Base-by-base conservation (phyloP, 1,284 basidiomycete species). In the Apiotrichum veenhuisii region DNA sequence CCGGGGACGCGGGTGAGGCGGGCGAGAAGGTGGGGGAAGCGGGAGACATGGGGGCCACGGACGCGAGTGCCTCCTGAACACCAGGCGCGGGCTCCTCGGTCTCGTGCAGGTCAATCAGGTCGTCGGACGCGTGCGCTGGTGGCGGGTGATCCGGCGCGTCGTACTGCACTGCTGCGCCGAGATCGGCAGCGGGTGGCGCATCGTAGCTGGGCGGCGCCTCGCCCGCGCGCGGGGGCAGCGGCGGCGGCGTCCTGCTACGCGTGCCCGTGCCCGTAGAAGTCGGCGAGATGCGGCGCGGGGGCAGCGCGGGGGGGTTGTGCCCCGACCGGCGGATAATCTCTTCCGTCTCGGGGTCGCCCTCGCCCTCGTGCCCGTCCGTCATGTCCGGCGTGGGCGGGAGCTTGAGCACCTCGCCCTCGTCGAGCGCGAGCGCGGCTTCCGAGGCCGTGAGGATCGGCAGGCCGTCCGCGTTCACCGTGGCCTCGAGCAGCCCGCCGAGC, bases 351-450 rank as follows among this genome's bases (percentile, higher is more conserved):
- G 69, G 68, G 50, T 75, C 73, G 22, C 51, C 57, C 48, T 74
- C 67, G 26, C 70, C 66, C 57, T 78, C 77, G 38, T 62, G 66
- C 38, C 68, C 69, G 25, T 67, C 68, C 1, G 76, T 70, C 63
- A 71, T 67, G 17, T 71, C 72, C 1, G 79, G 79, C 18, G 77
- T 79, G 5, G 79, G 79, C 4, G 79, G 79, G 0, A 81, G 64
- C 49, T 77, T 77, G 33, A 80, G 65, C 17, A 78, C 74, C 64
- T 80, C 79, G 33, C 75, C 77, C 10, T 75, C 72, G 10, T 70
- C 63, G 26, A 74, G 62, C 15, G 62, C 61, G 12, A 63, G 52
- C 14, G 38, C 25, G 38, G 33, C 5, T 3, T 53, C 30, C 8
- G 30, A 30, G 7, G 44, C 45, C 3, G 45, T 3, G 11, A 38